Conservation (phyloP, 2,329 filamentous ascomycete species). For the Pochonia chlamydosporia region DNA sequence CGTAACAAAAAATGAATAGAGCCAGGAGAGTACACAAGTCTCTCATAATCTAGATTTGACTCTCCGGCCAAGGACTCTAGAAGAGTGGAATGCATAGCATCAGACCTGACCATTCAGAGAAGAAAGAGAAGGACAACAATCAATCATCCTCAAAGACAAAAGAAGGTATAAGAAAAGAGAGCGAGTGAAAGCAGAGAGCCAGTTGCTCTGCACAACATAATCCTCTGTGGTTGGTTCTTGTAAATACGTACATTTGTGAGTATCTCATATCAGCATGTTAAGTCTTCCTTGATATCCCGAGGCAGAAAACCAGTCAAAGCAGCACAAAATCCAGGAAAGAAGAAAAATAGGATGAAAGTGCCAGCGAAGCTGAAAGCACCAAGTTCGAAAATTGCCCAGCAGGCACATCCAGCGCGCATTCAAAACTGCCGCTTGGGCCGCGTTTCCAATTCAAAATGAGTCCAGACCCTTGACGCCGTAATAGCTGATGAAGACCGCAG, state of each 20-base stretch:
- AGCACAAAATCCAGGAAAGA: slow-evolving; percentile 1
- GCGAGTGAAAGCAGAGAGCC: neutral
- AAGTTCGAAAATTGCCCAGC: neutral
- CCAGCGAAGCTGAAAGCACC: neutral
- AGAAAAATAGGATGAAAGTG: neutral
- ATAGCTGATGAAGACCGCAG: neutral
- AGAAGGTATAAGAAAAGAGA: neutral
- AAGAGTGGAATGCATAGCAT: neutral
- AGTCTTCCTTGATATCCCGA: neutral
- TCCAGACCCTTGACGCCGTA: neutral
- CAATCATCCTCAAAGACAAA: neutral
- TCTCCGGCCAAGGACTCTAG: neutral
- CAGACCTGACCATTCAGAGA: neutral
- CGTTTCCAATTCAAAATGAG: neutral
- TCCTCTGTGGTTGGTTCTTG: neutral
- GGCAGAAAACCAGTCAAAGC: neutral
- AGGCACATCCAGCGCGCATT: neutral
- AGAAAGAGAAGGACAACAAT: neutral
- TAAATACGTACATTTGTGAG: neutral
- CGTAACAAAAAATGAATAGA: neutral
- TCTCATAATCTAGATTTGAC: neutral
- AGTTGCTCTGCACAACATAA: neutral
- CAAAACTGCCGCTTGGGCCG: neutral
- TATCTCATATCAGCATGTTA: slow-evolving; percentile 9
- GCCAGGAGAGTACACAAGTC: neutral